Evolutionary conservation across 805 yeast species (phyloP), one percentile per base, ranked within the genome.

Genomic region (Kodamaea restingae): DNA sequence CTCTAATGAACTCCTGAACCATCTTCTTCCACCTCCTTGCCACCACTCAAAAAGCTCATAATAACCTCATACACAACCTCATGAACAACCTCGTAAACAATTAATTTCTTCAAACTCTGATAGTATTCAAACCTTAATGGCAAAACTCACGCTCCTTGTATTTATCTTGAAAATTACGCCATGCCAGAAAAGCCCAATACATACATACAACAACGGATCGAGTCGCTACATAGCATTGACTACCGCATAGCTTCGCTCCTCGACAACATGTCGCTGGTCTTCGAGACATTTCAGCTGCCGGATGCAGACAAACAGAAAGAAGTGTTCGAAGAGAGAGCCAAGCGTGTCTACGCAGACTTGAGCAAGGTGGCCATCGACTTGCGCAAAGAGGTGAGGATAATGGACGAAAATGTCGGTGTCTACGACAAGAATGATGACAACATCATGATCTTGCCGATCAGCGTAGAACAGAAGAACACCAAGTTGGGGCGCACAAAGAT

Each of bases 391-490:
- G 77, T 85, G 32, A 76, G 77, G 52, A 51, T 73, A 10, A 65
- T 84, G 58, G 88, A 84, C 58, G 77, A 75, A 32, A 73, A 73
- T 49, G 72, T 70, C 24, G 80, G 77, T 8, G 72, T 70, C 4
- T 63, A 57, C 43, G 67, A 68, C 26, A 62, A 66, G 36, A 68
- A 70, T 40, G 66, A 69, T 14, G 73, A 71, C 35, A 54, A 53
- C 22, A 52, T 75, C 15, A 74, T 75, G 63, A 73, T 84, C 28
- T 64, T 84, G 18, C 93, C 95, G 1, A 72, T 84, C 2, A 70
- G 73, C 30, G 75, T 84, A 17, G 83, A 81, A 37, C 80, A 80
- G 46, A 81, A 82, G 61, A 86, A 88, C 25, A 76, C 85, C 4
- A 71, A 75, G 63, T 71, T 82, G 20, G 88, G 88, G 2, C 63